A percentile compares a stretch with the other conserved stretches of the same genome.
phyloP scores from a whole-genome alignment of 495 filamentous ascomycete genomes.

The Cryomyces minteri region DNA sequence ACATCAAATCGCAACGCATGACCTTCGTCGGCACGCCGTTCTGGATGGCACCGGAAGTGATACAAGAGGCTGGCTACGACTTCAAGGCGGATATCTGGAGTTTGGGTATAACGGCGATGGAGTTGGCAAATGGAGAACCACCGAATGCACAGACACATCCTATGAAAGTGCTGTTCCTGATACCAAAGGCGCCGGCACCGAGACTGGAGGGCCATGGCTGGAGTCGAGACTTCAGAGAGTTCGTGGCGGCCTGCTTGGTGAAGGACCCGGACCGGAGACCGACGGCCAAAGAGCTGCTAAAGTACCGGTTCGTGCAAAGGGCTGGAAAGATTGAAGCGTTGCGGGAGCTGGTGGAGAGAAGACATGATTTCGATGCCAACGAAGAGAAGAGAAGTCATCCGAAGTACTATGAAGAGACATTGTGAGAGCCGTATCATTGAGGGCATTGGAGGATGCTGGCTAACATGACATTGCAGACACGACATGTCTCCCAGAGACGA shows the following conservation, averaged over 20 bases:
- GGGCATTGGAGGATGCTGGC: not conserved
- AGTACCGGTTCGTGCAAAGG: constrained; percentile 72
- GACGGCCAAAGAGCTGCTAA: constrained; percentile 70
- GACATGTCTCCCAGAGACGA: constrained; percentile 50
- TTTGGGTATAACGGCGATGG: constrained; percentile 90
- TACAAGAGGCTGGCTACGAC: constrained; percentile 95
- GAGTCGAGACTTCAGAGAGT: constrained; percentile 82
- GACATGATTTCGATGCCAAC: constrained; percentile 53
- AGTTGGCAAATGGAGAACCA: constrained; percentile 82
- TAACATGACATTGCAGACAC: constrained; percentile 21
- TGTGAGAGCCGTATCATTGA: constrained; percentile 26
- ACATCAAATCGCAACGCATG: constrained; percentile 99
- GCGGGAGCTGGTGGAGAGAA: constrained; percentile 78
- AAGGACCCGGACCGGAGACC: constrained; percentile 79
- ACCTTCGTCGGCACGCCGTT: constrained; percentile 97
- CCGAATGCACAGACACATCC: constrained; percentile 95
- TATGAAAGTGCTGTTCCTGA: constrained; percentile 96
- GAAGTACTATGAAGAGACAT: constrained; percentile 82
- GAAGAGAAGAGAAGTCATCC: constrained; percentile 35
- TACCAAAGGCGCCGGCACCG: constrained; percentile 86
- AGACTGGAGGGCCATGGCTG: constrained; percentile 60
- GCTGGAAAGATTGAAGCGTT: constrained; percentile 84
- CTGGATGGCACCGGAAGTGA: constrained; percentile 99
- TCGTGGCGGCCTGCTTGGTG: constrained; percentile 70
- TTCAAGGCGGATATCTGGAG: constrained; percentile 99